These are phyloP conservation scores for Coemansia brasiliensis DNA, from an alignment of 192 early-diverging fungal genomes.

Conservation along the genomic window DNA sequence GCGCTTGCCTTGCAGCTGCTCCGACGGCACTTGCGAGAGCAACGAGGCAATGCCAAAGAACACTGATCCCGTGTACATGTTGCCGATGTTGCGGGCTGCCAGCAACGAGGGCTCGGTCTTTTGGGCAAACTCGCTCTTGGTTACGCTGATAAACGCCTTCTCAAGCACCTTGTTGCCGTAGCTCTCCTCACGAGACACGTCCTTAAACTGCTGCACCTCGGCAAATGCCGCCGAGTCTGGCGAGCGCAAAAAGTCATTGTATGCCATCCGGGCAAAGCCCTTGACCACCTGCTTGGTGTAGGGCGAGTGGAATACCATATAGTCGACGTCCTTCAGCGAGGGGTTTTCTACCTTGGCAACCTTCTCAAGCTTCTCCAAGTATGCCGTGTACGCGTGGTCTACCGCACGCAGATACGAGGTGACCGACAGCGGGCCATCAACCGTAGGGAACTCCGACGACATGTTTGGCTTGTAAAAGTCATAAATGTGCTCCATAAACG, in stretches of 20 bases:
- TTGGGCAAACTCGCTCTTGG: conserved; percentile 69
- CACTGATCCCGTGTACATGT: conserved; percentile 84
- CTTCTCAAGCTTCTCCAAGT: conserved; percentile 70
- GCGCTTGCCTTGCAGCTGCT: conserved; percentile 78
- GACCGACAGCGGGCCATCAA: conserved; percentile 94
- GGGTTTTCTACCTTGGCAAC: conserved; percentile 32
- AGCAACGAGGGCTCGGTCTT: conserved; percentile 80
- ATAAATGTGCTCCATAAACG: conserved; percentile 96
- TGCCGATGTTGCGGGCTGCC: conserved; percentile 88
- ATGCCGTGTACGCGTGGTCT: conserved; percentile 85
- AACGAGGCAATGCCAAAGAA: conserved; percentile 79
- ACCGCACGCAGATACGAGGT: conserved; percentile 89
- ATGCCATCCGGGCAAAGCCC: conserved; percentile 85
- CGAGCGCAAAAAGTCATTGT: conserved; percentile 88
- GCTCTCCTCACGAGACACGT: conserved; percentile 66
- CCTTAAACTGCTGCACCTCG: conserved; percentile 60
- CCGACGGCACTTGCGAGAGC: conserved; percentile 69
- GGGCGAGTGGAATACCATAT: conserved; percentile 92
- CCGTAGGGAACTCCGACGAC: conserved; percentile 94
- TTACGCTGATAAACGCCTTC: conserved; percentile 82
- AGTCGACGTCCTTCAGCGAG: conserved; percentile 65
- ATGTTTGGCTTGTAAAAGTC: conserved; percentile 99
- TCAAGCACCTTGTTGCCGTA: conserved; percentile 88
- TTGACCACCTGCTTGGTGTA: conserved; percentile 98
- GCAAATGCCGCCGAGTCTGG: conserved; percentile 63